Percentiles rank a stretch among this genome's conserved stretches.
Evolutionary conservation across 768 basidiomycete species (phyloP).

Genomic region (Psilocybe tampanensis): DNA sequence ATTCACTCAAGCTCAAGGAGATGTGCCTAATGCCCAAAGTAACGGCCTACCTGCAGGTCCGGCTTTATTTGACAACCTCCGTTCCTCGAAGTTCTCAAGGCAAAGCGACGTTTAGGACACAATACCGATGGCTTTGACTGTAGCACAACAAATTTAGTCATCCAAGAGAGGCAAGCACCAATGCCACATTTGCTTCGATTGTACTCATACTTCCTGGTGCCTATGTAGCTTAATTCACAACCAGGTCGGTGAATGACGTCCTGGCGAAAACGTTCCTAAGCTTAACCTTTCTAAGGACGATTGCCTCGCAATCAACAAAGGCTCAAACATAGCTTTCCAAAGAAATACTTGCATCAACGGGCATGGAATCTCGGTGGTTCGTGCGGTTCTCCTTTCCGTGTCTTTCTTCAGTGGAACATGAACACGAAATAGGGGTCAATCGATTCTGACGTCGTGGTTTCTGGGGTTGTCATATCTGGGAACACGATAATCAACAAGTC

Average conservation of each 20-base stretch:
- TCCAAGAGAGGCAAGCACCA: slow-evolving; percentile 39
- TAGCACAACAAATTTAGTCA: slow-evolving; percentile 36
- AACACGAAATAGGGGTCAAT: slow-evolving; percentile 51
- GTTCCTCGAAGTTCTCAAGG: not conserved
- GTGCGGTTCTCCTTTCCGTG: not conserved
- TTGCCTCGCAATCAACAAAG: slow-evolving; percentile 56
- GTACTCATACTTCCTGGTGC: not conserved
- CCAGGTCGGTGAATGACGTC: slow-evolving; percentile 41
- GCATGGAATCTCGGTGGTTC: slow-evolving; percentile 64
- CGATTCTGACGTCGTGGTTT: slow-evolving; percentile 44
- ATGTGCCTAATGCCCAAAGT: slow-evolving; percentile 53
- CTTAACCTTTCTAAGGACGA: slow-evolving; percentile 44
- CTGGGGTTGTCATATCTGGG: slow-evolving; percentile 45
- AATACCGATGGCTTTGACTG: slow-evolving; percentile 58
- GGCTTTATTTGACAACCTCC: not conserved
- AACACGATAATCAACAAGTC: slow-evolving; percentile 63
- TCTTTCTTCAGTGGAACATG: not conserved
- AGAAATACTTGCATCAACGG: slow-evolving; percentile 59
- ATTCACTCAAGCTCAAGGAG: slow-evolving; percentile 46
- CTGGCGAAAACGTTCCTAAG: not conserved
- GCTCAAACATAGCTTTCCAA: slow-evolving; percentile 47
- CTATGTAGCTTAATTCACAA: slow-evolving; percentile 34
- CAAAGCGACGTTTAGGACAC: slow-evolving; percentile 27
- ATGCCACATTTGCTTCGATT: not conserved
- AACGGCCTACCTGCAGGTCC: slow-evolving; percentile 44